These are phyloP conservation scores for Lasiosphaeriaceae sp. DNA, from an alignment of 495 filamentous ascomycete species.

Conservation along the genomic window DNA sequence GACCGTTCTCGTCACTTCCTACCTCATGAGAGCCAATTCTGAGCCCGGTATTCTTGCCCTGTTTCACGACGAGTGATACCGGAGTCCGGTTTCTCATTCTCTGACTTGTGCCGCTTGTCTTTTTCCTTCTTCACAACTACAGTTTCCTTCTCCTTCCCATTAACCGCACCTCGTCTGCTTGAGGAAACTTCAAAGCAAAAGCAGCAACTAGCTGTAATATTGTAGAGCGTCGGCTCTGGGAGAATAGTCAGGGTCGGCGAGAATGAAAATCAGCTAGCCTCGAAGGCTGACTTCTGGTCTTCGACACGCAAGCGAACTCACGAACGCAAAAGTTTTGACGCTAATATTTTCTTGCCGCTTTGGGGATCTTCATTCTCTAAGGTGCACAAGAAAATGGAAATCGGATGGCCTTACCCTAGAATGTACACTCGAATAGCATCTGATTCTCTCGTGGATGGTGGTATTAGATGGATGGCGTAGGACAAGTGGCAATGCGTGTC, in stretches of 20 bases:
- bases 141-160: constrained; percentile 14
- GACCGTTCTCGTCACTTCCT: no score
- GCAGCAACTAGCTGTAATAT: constrained; percentile 8
- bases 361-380: constrained; percentile 10
- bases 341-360: constrained; percentile 10
- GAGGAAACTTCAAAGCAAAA: background rate
- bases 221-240: constrained; percentile 12
- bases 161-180: background rate
- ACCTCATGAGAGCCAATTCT: background rate
- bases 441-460: constrained; percentile 32
- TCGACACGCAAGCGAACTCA: constrained; percentile 12
- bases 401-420: constrained; percentile 33
- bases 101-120: background rate
- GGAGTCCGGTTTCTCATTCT: constrained; percentile 2
- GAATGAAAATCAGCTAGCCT: constrained; percentile 2
- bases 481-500: constrained; percentile 18
- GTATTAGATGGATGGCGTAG: constrained; percentile 22
- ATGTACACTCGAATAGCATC: constrained; percentile 37
- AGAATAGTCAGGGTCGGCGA: constrained; percentile 14
- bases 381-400: constrained; percentile 18
- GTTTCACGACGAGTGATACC: background rate
- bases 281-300: background rate
- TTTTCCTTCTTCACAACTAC: background rate
- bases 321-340: constrained; percentile 19
- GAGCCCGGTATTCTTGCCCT: background rate